Evolutionary conservation across 2,329 filamentous ascomycete genomes (phyloP).

Genomic region (Grosmannia huntii): DNA sequence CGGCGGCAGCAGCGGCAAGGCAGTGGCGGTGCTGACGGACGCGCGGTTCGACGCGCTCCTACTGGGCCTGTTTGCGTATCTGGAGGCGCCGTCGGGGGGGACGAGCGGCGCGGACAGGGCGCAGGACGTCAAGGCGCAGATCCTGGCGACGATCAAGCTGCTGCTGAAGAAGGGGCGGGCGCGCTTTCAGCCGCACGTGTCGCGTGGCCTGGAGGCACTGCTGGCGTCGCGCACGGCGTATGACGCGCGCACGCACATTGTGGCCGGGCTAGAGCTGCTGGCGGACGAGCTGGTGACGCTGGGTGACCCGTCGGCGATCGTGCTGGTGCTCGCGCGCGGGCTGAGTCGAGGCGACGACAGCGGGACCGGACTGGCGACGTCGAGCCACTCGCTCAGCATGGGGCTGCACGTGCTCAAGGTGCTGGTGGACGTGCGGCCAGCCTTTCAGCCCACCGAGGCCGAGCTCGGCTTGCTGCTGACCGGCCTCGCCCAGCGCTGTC

Average conservation of each 20-base stretch:
- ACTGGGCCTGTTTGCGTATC: conserved; percentile 56
- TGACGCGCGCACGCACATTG: conserved; percentile 57
- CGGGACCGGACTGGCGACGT: background rate
- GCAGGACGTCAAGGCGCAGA: conserved; percentile 62
- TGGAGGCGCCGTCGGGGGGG: conserved; percentile 38
- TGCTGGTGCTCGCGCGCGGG: conserved; percentile 37
- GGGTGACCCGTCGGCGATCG: conserved; percentile 49
- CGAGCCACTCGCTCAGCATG: conserved; percentile 40
- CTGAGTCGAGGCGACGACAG: conserved; percentile 28
- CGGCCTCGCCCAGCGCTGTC: conserved; percentile 38
- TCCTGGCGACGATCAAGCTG: conserved; percentile 59
- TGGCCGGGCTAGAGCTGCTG: conserved; percentile 60
- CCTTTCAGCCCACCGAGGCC: conserved; percentile 35
- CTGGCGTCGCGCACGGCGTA: conserved; percentile 52
- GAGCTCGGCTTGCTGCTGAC: conserved; percentile 40
- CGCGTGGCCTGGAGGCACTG: conserved; percentile 53
- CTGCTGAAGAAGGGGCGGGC: conserved; percentile 56
- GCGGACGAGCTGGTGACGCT: conserved; percentile 58
- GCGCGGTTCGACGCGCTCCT: conserved; percentile 59
- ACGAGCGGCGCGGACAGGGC: conserved; percentile 41
- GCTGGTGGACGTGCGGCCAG: conserved; percentile 35
- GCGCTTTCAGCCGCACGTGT: conserved; percentile 54
- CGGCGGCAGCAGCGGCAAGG: background rate
- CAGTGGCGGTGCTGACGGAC: conserved; percentile 38
- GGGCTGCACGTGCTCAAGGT: conserved; percentile 50